phyloP scores from a whole-genome alignment of 441 rosid genomes.

The Theobroma grandiflorum region DNA sequence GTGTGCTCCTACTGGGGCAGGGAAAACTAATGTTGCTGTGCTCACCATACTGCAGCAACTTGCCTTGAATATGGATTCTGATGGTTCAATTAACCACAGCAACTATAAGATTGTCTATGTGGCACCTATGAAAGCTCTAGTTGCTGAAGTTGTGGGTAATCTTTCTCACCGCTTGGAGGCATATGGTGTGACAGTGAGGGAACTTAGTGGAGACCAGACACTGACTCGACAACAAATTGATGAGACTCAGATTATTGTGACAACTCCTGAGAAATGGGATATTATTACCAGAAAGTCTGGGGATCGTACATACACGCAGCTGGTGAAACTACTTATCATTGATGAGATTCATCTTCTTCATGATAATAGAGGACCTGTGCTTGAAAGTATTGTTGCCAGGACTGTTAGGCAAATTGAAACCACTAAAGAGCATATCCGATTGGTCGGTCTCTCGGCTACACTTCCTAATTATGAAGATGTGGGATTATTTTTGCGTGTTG shows the following conservation, averaged over 20 bases:
- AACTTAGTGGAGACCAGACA: slow-evolving; percentile 93
- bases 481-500: slow-evolving; percentile 82
- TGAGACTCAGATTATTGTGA: slow-evolving; percentile 94
- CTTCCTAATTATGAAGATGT: slow-evolving; percentile 95
- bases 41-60: slow-evolving; percentile 94
- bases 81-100: slow-evolving; percentile 74
- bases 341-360: slow-evolving; percentile 98
- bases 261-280: slow-evolving; percentile 99
- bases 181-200: slow-evolving; percentile 81
- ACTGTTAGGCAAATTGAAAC: slow-evolving; percentile 95
- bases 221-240: slow-evolving; percentile 93
- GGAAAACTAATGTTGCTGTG: slow-evolving; percentile 94
- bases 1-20: slow-evolving; percentile 99
- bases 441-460: slow-evolving; percentile 96
- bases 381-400: slow-evolving; percentile 96
- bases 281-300: slow-evolving; percentile 95
- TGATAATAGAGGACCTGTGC: slow-evolving; percentile 96
- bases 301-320: slow-evolving; percentile 94
- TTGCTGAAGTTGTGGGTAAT: slow-evolving; percentile 94
- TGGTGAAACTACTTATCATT: slow-evolving; percentile 87
- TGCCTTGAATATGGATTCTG: slow-evolving; percentile 59
- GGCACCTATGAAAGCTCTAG: slow-evolving; percentile 98
- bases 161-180: slow-evolving; percentile 81
- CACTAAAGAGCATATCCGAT: slow-evolving; percentile 83
- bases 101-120: slow-evolving; percentile 90